Conservation (phyloP, 306 rosid genomes). For the Corylus americana region DNA sequence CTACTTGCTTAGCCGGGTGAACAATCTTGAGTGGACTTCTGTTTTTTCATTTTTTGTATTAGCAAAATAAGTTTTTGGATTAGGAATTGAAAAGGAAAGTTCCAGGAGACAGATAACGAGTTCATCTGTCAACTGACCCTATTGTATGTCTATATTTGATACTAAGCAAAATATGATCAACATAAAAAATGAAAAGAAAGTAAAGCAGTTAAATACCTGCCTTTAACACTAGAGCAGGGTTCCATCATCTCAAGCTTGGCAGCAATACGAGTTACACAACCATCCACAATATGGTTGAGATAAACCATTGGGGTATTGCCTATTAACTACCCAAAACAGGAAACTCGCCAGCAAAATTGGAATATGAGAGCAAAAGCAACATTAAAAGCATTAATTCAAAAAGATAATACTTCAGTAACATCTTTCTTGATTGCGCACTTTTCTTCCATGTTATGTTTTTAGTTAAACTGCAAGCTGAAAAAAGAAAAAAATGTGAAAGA, state of each 20-base stretch:
- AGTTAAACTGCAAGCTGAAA: constrained; percentile 13
- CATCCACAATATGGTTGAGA: constrained; percentile 68
- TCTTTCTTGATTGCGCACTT: constrained; percentile 67
- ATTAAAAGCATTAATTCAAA: not conserved
- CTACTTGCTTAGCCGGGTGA: no score
- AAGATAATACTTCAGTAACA: constrained; percentile 62
- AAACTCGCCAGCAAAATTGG: constrained; percentile 37
- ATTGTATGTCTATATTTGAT: no score
- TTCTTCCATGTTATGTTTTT: constrained; percentile 50
- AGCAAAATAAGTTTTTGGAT: no score
- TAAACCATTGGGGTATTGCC: constrained; percentile 81
- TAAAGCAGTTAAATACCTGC: constrained; percentile 38
- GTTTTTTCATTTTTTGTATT: no score
- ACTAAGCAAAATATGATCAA: not conserved
- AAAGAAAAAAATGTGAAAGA: not conserved
- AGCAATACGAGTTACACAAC: constrained; percentile 70
- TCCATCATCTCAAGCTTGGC: constrained; percentile 81
- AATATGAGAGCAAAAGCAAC: not conserved
- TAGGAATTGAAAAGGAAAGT: not conserved
- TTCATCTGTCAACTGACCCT: not conserved
- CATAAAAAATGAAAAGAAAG: not conserved
- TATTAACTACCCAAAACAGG: constrained; percentile 45
- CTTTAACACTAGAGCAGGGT: constrained; percentile 79
- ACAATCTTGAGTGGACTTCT: not conserved
- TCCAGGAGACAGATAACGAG: not conserved